These are phyloP conservation scores for Sicyos baderoa DNA, from an alignment of 306 rosid species.

Conservation along the genomic window DNA sequence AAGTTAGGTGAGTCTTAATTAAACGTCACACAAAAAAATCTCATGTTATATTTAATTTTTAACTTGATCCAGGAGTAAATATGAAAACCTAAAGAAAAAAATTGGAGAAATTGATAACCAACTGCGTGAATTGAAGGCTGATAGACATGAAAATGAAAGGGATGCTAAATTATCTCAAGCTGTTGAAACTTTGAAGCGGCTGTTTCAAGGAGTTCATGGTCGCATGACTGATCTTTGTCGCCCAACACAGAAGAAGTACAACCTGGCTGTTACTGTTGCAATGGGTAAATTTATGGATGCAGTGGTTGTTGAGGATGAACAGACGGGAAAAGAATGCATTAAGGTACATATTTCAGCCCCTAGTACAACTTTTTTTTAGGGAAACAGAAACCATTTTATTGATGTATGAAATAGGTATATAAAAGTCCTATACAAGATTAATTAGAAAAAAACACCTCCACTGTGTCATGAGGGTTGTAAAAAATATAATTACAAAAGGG, in stretches of 20 bases:
- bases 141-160: conserved; percentile 92
- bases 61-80: conserved; percentile 47
- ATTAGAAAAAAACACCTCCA: too few species aligned
- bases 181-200: conserved; percentile 90
- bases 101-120: conserved; percentile 78
- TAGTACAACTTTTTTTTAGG: background rate
- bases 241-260: conserved; percentile 91
- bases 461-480: too few species aligned
- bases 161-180: conserved; percentile 92
- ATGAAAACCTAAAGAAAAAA: conserved; percentile 58
- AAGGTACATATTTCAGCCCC: conserved; percentile 43
- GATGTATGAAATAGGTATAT: too few species aligned
- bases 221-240: conserved; percentile 98
- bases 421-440: too few species aligned
- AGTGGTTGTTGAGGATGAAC: conserved; percentile 91
- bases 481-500: background rate
- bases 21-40: background rate
- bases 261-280: conserved; percentile 95
- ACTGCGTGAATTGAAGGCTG: conserved; percentile 89
- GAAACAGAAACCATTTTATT: too few species aligned
- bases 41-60: background rate
- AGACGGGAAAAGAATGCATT: conserved; percentile 98
- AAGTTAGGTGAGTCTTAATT: background rate
- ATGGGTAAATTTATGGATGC: conserved; percentile 99
- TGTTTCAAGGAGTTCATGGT: conserved; percentile 94